Evolutionary conservation across 345 rosid genomes (phyloP).

Genomic region (Geranium brycei): DNA sequence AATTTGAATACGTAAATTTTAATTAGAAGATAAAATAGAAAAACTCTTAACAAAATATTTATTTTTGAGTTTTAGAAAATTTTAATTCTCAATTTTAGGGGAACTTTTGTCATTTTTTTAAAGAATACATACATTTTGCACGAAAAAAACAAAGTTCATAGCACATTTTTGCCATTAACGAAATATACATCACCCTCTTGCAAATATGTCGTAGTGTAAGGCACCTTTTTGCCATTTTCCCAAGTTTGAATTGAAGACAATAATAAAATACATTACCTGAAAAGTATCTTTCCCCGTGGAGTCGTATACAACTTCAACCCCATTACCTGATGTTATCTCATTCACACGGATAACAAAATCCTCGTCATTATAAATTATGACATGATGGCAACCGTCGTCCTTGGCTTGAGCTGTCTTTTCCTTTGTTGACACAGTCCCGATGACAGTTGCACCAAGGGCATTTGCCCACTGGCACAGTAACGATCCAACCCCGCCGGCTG

Average conservation of each 20-base stretch:
- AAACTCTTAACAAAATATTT: background rate
- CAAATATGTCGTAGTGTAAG: too few relatives aligned
- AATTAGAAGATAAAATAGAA: background rate
- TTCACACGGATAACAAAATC: conserved; percentile 67
- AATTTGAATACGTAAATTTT: too few relatives aligned
- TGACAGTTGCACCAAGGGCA: conserved; percentile 79
- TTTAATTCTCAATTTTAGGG: too few relatives aligned
- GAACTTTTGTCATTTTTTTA: too few relatives aligned
- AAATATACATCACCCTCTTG: too few relatives aligned
- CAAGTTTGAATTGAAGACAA: background rate
- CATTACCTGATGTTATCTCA: conserved; percentile 65
- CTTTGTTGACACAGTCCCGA: conserved; percentile 69
- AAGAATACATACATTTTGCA: too few relatives aligned
- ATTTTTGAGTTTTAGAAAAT: too few relatives aligned
- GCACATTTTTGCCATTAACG: too few relatives aligned
- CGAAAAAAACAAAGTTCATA: too few relatives aligned
- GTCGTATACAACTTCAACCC: conserved; percentile 84
- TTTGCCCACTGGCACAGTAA: conserved; percentile 84
- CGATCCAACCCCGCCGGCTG: conserved; percentile 95
- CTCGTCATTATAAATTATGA: conserved; percentile 61
- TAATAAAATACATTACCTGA: conserved; percentile 30
- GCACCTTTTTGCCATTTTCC: too few relatives aligned
- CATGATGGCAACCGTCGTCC: conserved; percentile 86
- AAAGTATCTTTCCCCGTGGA: conserved; percentile 85
- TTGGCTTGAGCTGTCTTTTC: conserved; percentile 89